Evolutionary conservation across 371 early-diverging fungal species (phyloP), one percentile per base, ranked within the genome.

Genomic region (Entomophthora muscae): DNA sequence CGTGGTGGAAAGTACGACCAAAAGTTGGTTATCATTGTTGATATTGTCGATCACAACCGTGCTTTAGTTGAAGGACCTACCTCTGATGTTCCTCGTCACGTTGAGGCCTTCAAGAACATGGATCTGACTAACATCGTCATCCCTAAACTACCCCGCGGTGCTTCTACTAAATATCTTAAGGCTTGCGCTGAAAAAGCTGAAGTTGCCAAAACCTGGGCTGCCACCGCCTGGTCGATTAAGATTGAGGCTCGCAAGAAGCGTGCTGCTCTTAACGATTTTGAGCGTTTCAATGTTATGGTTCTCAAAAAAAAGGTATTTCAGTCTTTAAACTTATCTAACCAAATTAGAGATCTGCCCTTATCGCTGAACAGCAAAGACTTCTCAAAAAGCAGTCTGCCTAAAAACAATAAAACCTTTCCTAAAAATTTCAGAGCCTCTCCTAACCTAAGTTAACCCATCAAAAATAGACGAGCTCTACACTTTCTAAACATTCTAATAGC

Each of bases 21-120:
- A 72, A 95, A 95, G 81, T 81, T 93, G 70, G 97, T 95, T 76
- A 90, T 93, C 73, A 90, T 98, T 78, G 89, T 95, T 68, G 98
- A 96, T 75, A 93, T 98, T 78, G 82, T 98, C 70, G 98, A 98
- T 81, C 95, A 98, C 85, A 87, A 87, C 82, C 86, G 97, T 67
- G 96, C 92, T 71, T 81, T 98, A 69, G 77, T 98, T 72, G 95
- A 95, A 75, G 96, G 97, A 64, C 98, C 98, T 63, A 93, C 90
- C 81, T 92, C 92, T 63, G 90, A 85, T 71, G 94, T 96, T 67
- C 42, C 77, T 68, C 95, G 97, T 73, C 88, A 90, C 74, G 82
- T 82, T 66, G 73, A 88, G 70, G 65, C 89, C 67, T 93, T 83
- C 90, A 84, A 86, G 73, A 88, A 90, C 73, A 67, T 90, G 72